phyloP scores from a whole-genome alignment of 306 rosid species.

The Glycine soja region DNA sequence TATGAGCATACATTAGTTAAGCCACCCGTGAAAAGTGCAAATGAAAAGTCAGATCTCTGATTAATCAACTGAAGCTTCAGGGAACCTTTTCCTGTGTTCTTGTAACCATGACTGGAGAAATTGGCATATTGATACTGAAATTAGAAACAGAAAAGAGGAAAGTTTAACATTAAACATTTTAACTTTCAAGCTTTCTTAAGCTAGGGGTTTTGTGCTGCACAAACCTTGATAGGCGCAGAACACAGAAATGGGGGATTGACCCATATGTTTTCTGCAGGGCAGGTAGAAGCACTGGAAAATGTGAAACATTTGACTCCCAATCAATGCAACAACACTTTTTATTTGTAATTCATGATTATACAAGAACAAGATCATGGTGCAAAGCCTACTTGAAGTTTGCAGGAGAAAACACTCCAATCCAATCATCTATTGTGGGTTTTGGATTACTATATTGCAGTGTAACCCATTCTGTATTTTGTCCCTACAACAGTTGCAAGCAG shows the following conservation, averaged over 20 bases:
- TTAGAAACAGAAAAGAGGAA: background rate
- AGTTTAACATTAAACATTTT: conserved; percentile 17
- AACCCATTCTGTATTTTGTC: conserved; percentile 76
- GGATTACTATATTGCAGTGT: conserved; percentile 65
- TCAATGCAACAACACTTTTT: conserved; percentile 38
- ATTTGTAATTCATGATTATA: conserved; percentile 16
- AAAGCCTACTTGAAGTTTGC: conserved; percentile 75
- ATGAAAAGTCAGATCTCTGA: conserved; percentile 90
- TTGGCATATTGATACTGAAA: conserved; percentile 92
- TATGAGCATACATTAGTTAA: conserved; percentile 61
- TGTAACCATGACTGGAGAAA: conserved; percentile 68
- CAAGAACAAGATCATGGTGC: conserved; percentile 25
- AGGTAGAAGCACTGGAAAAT: conserved; percentile 72
- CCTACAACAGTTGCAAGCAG: conserved; percentile 54
- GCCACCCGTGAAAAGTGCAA: conserved; percentile 86
- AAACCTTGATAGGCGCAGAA: conserved; percentile 92
- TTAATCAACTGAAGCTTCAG: conserved; percentile 87
- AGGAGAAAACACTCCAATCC: conserved; percentile 97
- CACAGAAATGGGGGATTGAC: conserved; percentile 70
- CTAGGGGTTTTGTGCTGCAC: conserved; percentile 12
- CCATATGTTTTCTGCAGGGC: conserved; percentile 61
- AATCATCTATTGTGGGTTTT: conserved; percentile 69
- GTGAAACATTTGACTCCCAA: conserved; percentile 38
- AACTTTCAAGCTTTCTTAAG: conserved; percentile 22
- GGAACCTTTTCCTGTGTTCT: conserved; percentile 68